These are phyloP conservation scores for Ophiognomonia clavigignenti-juglandacearum DNA, from an alignment of 2,329 filamentous ascomycete species.

Conservation along the genomic window DNA sequence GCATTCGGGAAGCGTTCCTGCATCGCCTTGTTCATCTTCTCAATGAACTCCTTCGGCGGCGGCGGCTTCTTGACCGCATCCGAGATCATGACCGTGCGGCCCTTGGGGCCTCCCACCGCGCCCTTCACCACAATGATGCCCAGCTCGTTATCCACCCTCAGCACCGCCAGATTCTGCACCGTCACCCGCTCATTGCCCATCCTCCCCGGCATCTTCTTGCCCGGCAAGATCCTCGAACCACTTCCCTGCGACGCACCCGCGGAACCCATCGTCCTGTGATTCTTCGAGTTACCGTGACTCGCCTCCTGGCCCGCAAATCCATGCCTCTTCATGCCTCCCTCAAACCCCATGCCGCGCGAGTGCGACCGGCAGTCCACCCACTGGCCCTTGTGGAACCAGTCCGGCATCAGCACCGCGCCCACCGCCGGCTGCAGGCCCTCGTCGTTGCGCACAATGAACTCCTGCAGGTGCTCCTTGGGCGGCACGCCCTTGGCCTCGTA, in stretches of 20 bases:
- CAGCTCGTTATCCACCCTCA: conserved; percentile 82
- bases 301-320: conserved; percentile 85
- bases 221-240: conserved; percentile 86
- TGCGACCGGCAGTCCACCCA: conserved; percentile 80
- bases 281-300: conserved; percentile 92
- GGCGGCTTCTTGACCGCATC: conserved; percentile 83
- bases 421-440: conserved; percentile 65
- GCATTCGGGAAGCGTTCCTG: conserved; percentile 43
- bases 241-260: conserved; percentile 85
- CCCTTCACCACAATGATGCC: conserved; percentile 88
- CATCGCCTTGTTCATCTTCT: conserved; percentile 38
- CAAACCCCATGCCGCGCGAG: conserved; percentile 86
- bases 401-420: conserved; percentile 71
- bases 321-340: conserved; percentile 96
- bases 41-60: conserved; percentile 43
- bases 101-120: conserved; percentile 81
- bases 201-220: conserved; percentile 95
- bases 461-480: conserved; percentile 76
- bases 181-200: conserved; percentile 92
- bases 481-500: conserved; percentile 77
- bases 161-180: conserved; percentile 82
- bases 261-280: conserved; percentile 88
- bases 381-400: conserved; percentile 88
- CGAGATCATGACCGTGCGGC: conserved; percentile 76
- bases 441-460: conserved; percentile 78